Evolutionary conservation across 1,139 yeast species (phyloP), one percentile per base, ranked within the genome.

Genomic region (Blastobotrys malaysiensis): DNA sequence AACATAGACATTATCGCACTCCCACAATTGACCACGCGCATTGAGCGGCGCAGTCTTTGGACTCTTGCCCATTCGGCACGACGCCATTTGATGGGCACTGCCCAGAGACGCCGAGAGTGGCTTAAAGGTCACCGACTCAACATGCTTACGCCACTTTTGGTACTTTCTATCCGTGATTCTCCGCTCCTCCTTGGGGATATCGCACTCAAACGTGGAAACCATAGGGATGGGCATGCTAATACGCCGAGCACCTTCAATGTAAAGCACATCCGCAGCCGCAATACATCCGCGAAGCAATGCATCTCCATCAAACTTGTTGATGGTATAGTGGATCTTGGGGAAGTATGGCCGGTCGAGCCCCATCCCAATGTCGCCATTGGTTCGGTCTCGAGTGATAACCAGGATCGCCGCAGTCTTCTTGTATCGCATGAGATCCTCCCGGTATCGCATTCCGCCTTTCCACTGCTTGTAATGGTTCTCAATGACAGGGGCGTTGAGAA

Each of bases 81-180:
- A 65, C 53, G 81, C 74, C 85, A 82, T 81, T 66, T 82, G 86
- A 65, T 82, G 86, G 6, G 86, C 86, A 2, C 79, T 73, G 2
- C 85, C 86, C 56, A 73, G 69, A 2, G 71, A 58, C 2, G 73
- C 62, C 2, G 73, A 74, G 52, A 66, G 74, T 2, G 62, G 50
- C 21, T 66, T 69, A 49, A 76, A 63, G 9, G 69, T 70, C 5
- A 63, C 61, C 13, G 65, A 66, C 20, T 70, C 69, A 5, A 71
- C 70, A 21, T 59, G 58, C 14, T 63, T 58, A 55, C 76, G 68
- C 84, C 84, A 82, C 36, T 63, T 66, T 44, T 70, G 77, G 62
- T 73, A 81, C 53, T 79, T 83, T 3, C 63, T 51, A 59, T 81
- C 85, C 13, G 64, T 63, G 48, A 80, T 69, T 1, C 65, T 57